Evolutionary conservation across 1,284 basidiomycete species (phyloP), one percentile per base, ranked within the genome.

Genomic region (Vanrija humicola): DNA sequence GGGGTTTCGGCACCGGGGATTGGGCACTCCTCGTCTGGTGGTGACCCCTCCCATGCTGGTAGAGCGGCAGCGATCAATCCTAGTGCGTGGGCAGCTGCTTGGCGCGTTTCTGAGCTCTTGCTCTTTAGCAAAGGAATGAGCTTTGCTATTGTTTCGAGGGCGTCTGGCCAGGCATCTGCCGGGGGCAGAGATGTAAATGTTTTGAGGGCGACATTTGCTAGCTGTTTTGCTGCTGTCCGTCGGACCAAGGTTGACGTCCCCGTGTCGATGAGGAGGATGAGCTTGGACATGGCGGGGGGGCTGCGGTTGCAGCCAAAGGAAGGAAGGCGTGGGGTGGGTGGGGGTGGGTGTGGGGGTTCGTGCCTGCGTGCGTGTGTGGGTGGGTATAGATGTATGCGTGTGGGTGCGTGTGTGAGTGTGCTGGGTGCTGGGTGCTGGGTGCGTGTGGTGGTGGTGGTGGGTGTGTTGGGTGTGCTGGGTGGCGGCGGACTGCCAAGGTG

Each of bases 231-330:
- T 2, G 76, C 76, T 23, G 77, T 78, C 10, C 69, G 66, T 19
- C 76, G 63, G 18, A 78, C 67, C 42, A 70, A 67, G 1, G 65
- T 56, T 1, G 75, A 76, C 2, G 77, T 75, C 8, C 77, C 77
- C 3, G 74, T 74, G 43, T 77, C 74, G 19, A 78, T 67, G 5
- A 78, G 70, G 7, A 74, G 63, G 58, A 78, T 68, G 54, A 78
- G 71, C 43, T 76, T 76, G 38, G 59, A 61, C 59, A 61, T 60
- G n/a, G 43, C 38, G 15, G 47, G 34, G 34, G 14, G n/a, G 18
- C 23, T 26, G 34, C 25, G 34, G 34, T 6, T 16, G 19, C 4
- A 28, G 9, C 10, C 12, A 34, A 34, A 34, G 34, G 34, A 34
- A 34, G 34, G 34, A 29, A 29, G 28, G 28, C 7, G 28, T 2